Conservation (phyloP, 257 asterid genomes). For the Rehmannia glutinosa region DNA sequence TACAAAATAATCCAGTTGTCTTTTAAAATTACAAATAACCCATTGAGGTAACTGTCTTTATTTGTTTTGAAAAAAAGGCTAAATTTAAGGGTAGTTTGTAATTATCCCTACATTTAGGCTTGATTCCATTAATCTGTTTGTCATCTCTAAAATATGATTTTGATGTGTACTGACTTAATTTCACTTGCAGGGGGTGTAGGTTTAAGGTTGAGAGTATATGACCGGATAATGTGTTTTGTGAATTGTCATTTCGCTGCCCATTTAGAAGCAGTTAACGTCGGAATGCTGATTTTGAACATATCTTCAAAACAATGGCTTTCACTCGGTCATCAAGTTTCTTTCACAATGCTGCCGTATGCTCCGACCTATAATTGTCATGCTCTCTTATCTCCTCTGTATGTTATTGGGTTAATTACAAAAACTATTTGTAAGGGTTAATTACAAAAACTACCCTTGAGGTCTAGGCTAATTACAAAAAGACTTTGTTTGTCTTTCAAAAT, state of each 20-base stretch:
- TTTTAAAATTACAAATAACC: too few species aligned
- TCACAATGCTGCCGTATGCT: constrained; percentile 74
- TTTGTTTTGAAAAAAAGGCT: too few species aligned
- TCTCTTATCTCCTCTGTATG: constrained; percentile 59
- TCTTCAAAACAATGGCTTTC: constrained; percentile 81
- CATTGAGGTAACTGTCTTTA: too few species aligned
- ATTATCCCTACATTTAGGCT: not conserved
- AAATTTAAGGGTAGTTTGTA: not conserved
- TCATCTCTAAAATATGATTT: not conserved
- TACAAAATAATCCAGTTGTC: too few species aligned
- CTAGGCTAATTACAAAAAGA: too few species aligned
- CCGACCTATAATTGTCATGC: constrained; percentile 61
- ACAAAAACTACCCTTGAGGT: too few species aligned
- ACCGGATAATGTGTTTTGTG: constrained; percentile 72
- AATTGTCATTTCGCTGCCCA: constrained; percentile 96
- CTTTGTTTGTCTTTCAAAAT: too few species aligned
- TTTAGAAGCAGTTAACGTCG: constrained; percentile 90
- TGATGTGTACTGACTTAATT: not conserved
- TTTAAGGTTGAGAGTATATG: constrained; percentile 85
- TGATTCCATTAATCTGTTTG: not conserved
- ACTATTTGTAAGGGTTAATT: too few species aligned
- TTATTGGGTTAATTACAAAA: too few species aligned
- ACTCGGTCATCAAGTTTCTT: constrained; percentile 58
- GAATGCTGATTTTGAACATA: constrained; percentile 87
- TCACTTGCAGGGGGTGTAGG: constrained; percentile 80